Evolutionary conservation across 768 basidiomycete genomes (phyloP), one percentile per base, ranked within the genome.

Genomic region (Mycena olivaceomarginata): DNA sequence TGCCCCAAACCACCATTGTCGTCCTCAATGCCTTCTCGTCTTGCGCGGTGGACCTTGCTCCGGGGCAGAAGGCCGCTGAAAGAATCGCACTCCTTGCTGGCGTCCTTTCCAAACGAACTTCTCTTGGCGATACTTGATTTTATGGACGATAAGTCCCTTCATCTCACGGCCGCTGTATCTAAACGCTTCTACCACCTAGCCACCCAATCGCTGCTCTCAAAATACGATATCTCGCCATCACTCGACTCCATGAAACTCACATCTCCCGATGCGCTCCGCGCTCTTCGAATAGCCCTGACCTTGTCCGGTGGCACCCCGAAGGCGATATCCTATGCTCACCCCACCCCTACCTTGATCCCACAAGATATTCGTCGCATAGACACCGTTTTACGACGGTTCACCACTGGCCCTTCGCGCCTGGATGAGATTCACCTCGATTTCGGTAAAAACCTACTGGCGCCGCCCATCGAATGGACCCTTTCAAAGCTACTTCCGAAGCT

Each of bases 261-360:
- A 12, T 73, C 76, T 53, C 73, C 76, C 15, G 71, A 31, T 12
- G 76, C 71, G 12, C 45, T 77, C 15, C 37, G 71, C 53, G 76
- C 76, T 53, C 66, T 77, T 6, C 76, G 76, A n/a, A 56, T 77
- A 37, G 76, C 67, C 4, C 25, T 73, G 46, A 70, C 71, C 25
- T 22, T 73, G n/a, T 65, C 25, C 60, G 12, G 39, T 8, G 62
- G 48, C 51, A 56, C 37, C 1, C 8, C 51, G 11, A 66, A n/a
- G 15, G 8, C 2, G 4, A 6, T 72, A 22, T 39, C 22, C 39
- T 56, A 60, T 15, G 1, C 25, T 20, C 12, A 67, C 11, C 45
- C 56, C 15, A 22, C 53, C 5, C 12, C 15, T 1, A 22, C 13
- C 18, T 46, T 46, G 0, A 10, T 48, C 11, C 18, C 51, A 3